Conservation (phyloP, 192 early-diverging fungal genomes). For the Podila epicladia region DNA sequence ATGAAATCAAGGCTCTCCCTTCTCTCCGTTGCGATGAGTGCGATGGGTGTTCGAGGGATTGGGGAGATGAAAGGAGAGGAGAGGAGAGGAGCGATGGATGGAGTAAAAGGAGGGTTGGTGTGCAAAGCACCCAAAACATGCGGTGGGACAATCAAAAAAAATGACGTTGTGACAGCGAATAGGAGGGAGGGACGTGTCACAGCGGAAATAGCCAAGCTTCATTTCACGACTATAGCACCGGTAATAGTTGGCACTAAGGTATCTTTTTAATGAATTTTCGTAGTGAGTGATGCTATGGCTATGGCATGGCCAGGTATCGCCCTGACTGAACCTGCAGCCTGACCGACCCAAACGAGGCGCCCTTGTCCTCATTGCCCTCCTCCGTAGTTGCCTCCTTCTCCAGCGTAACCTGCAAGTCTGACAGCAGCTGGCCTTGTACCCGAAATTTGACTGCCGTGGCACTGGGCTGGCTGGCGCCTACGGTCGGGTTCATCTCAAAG, state of each 20-base stretch:
- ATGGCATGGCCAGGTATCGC: conserved; percentile 28
- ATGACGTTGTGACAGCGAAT: conserved; percentile 2
- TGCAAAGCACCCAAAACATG: background rate
- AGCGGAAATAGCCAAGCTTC: too few relatives aligned
- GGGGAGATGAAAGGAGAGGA: background rate
- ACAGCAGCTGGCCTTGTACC: conserved; percentile 32
- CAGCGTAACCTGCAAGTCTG: conserved; percentile 28
- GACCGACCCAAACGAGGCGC: conserved; percentile 23
- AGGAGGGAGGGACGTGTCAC: background rate
- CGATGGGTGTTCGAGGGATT: too few relatives aligned
- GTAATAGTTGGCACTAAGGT: too few relatives aligned
- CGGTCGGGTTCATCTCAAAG: conserved; percentile 52
- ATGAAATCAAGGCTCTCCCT: background rate
- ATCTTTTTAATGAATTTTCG: background rate
- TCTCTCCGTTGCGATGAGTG: background rate
- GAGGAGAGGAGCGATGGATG: background rate
- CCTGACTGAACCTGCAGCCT: conserved; percentile 52
- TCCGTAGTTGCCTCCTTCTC: background rate
- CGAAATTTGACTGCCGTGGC: conserved; percentile 57
- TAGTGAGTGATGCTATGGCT: too few relatives aligned
- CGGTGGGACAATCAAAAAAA: background rate
- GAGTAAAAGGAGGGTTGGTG: background rate
- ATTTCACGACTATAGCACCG: too few relatives aligned
- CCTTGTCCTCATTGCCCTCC: background rate
- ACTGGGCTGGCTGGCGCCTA: conserved; percentile 45